Evolutionary conservation across 179 eudicot genomes (phyloP), one percentile per base, ranked within the genome.

Genomic region (Pouteria campechiana): DNA sequence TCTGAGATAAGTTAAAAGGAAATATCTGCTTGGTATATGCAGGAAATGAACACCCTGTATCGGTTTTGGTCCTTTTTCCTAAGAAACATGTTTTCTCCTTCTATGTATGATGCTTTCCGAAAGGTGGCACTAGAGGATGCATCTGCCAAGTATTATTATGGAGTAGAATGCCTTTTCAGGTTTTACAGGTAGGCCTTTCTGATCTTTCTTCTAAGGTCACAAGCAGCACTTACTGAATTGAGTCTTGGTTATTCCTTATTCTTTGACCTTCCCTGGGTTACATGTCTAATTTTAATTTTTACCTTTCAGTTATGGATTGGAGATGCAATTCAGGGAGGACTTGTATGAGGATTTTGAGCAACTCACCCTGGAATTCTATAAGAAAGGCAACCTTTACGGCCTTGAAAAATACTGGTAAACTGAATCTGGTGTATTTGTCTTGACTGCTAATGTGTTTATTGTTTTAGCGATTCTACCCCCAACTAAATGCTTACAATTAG

Each of bases 31-130:
- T 3, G 20, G 39, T 33, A 31, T 18, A 16, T 64, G 81, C 93
- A 81, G 93, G 89, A 81, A 73, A 89, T 89, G 97, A 85, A 89
- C 74, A 81, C 85, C 17, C 77, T 89, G 5, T 89, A 89, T 64
- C 66, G 86, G 54, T 89, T 89, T 54, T 89, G 97, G 97, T 81
- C 83, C 35, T 81, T 69, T 65, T 89, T 75, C 63, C 79, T 89
- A 35, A 69, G 97, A 54, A 57, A 81, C 46, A 49, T 57, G 39
- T 89, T 76, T 63, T 74, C 74, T 55, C 63, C 71, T 46, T 63
- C 76, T n/a, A 89, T 89, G 93, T 89, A 89, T 51, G 55, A 76
- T 18, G 93, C 85, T 49, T 89, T 89, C 63, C 61, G 47, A 39
- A 79, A 76, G 39, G 46, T 74, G 33, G 86, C 97, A 38, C 55